Evolutionary conservation across 106 monocot species (phyloP).

Genomic region (Dendrobium nobile): DNA sequence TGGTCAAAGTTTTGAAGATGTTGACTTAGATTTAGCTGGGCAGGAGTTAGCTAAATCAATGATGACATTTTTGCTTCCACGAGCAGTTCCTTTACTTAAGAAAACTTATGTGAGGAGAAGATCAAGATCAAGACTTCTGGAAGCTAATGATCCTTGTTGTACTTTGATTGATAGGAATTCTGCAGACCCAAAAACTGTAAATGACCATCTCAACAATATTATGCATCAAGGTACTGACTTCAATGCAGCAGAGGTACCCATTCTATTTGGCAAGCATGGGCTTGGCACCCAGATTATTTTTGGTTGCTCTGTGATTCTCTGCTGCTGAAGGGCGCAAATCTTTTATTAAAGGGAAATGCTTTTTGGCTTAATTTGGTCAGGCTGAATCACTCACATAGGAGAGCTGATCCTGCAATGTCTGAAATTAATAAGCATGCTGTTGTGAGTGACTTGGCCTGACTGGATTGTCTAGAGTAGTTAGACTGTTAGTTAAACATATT

Average conservation of each 20-base stretch:
- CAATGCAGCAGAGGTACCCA: neutral
- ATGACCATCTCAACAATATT: neutral
- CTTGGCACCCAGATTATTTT: neutral
- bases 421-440: neutral
- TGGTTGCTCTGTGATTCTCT: neutral
- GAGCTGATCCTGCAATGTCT: neutral
- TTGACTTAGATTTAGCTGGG: slow-evolving; percentile 35
- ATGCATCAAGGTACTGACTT: slow-evolving; percentile 21
- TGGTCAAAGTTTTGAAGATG: slow-evolving; percentile 36
- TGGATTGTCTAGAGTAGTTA: neutral
- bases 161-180: slow-evolving; percentile 4
- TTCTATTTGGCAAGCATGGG: slow-evolving; percentile 1
- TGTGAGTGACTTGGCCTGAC: neutral
- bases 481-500: neutral
- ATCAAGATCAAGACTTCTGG: slow-evolving; percentile 16
- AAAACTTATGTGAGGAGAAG: slow-evolving; percentile 58
- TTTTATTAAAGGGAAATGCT: neutral
- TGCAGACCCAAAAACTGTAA: slow-evolving; percentile 8
- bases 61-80: slow-evolving; percentile 90
- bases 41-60: slow-evolving; percentile 73
- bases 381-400: neutral
- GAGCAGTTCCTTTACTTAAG: slow-evolving; percentile 77
- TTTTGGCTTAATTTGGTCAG: neutral
- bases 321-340: neutral
- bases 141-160: slow-evolving; percentile 21